These are phyloP conservation scores for Stemphylium vesicarium DNA, from an alignment of 2,329 filamentous ascomycete genomes.

Conservation along the genomic window DNA sequence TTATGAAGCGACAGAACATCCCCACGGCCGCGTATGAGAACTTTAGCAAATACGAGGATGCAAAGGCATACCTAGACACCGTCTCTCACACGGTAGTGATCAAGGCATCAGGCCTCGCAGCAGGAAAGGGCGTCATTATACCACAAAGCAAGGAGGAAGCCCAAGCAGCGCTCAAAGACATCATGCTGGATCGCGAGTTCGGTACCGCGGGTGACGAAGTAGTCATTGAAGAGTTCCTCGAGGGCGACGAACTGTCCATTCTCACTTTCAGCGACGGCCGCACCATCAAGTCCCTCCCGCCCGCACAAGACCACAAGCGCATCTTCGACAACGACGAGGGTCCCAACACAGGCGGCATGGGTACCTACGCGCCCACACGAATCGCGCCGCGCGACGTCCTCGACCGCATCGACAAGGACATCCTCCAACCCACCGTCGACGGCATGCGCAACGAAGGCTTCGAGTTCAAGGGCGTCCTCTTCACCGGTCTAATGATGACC, in stretches of 20 bases:
- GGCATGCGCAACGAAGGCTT: constrained; percentile 79
- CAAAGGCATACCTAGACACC: constrained; percentile 69
- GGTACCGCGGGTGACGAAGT: constrained; percentile 87
- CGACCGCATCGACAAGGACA: constrained; percentile 76
- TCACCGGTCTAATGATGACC: constrained; percentile 94
- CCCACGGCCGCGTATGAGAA: constrained; percentile 91
- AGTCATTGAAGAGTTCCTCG: constrained; percentile 92
- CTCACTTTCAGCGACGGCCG: constrained; percentile 91
- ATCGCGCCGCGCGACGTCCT: constrained; percentile 66
- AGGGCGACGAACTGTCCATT: constrained; percentile 90
- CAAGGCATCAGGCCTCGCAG: constrained; percentile 90
- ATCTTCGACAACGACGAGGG: constrained; percentile 89
- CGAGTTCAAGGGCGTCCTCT: constrained; percentile 70
- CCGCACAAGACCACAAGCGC: constrained; percentile 96
- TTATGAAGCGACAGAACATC: constrained; percentile 90
- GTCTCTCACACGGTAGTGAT: constrained; percentile 66
- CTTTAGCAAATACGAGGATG: constrained; percentile 78
- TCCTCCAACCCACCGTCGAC: constrained; percentile 87
- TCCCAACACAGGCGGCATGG: constrained; percentile 97
- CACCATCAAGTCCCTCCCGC: constrained; percentile 80
- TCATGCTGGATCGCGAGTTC: constrained; percentile 90
- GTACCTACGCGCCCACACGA: constrained; percentile 83
- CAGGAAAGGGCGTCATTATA: constrained; percentile 94
- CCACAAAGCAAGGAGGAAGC: constrained; percentile 83
- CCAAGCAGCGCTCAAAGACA: constrained; percentile 78